Evolutionary conservation across 257 asterid genomes (phyloP).

Genomic region (Nicotiana attenuata): DNA sequence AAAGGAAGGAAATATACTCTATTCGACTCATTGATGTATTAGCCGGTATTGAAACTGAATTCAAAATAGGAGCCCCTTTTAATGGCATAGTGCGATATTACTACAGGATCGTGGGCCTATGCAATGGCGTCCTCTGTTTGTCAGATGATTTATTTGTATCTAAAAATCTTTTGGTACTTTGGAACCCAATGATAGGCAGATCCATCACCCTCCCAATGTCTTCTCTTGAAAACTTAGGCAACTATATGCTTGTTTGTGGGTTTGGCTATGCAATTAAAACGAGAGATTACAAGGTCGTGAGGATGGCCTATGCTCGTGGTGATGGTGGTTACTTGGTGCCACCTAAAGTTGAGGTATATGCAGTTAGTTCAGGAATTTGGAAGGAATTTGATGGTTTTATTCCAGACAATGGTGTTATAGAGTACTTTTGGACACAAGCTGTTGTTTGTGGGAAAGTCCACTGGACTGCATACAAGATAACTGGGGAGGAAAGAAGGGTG

Average conservation of each 20-base stretch:
- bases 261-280: not conserved
- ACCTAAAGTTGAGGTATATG: constrained; percentile 12
- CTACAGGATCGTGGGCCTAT: constrained; percentile 28
- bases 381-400: not conserved
- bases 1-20: too few relatives aligned
- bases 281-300: not conserved
- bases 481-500: not conserved
- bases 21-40: too few relatives aligned
- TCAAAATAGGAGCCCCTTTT: constrained; percentile 4
- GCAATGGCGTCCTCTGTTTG: constrained; percentile 14
- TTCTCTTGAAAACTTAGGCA: not conserved
- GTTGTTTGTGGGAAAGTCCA: not conserved
- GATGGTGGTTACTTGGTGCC: not conserved
- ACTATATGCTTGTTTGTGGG: not conserved
- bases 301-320: not conserved
- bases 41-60: too few relatives aligned
- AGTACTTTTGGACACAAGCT: constrained; percentile 3
- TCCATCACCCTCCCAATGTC: constrained; percentile 17
- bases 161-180: constrained; percentile 14
- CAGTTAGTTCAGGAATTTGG: not conserved
- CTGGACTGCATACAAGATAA: not conserved
- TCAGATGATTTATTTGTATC: constrained; percentile 22
- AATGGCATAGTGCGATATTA: constrained; percentile 13
- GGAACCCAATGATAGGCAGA: constrained; percentile 31
- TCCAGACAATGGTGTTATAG: constrained; percentile 5